Evolutionary conservation across 805 yeast genomes (phyloP), one percentile per base, ranked within the genome.

Genomic region (Saccharomycopsis fibuligera): DNA sequence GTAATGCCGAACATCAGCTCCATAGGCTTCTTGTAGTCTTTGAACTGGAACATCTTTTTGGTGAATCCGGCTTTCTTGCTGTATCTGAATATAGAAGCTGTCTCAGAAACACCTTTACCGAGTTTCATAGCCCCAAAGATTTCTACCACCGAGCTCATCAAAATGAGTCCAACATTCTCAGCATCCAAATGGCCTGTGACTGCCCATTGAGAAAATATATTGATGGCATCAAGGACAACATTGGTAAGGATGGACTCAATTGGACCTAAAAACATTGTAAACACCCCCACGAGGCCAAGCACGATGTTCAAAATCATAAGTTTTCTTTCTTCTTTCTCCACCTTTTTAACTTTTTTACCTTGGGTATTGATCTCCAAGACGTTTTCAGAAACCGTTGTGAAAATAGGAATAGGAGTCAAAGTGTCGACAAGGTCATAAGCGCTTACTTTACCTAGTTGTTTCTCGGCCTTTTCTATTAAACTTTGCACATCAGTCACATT

Each of bases 271-370:
- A 41, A 41, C 29, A 45, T 19, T 19, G 55, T 24, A 9, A 44
- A 43, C 24, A 48, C 45, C 5, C 55, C 55, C 5, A 48, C 27
- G 21, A 49, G 16, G 12, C 42, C 37, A 22, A 49, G 39, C 2
- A 48, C 38, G 23, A 51, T 48, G 16, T 49, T 37, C 6, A 51
- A 27, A 22, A 51, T 51, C 35, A 30, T 36, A 35, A 51, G 22
- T 12, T 48, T 37, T 27, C 41, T 27, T 35, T 49, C 41, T 24
- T 44, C 35, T 31, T 36, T 33, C 21, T 48, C 55, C 4, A 27
- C 14, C 30, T 48, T 17, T 3, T 17, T 23, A 8, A 25, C 44
- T 21, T 39, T 17, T 10, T 27, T 29, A 12, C 55, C 55, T 8
- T 44, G 21, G 9, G 10, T 33, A 22, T 49, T 29, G 42, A 51